These are phyloP conservation scores for Hypoxylon sp. DNA, from an alignment of 2,329 filamentous ascomycete genomes.

Conservation along the genomic window DNA sequence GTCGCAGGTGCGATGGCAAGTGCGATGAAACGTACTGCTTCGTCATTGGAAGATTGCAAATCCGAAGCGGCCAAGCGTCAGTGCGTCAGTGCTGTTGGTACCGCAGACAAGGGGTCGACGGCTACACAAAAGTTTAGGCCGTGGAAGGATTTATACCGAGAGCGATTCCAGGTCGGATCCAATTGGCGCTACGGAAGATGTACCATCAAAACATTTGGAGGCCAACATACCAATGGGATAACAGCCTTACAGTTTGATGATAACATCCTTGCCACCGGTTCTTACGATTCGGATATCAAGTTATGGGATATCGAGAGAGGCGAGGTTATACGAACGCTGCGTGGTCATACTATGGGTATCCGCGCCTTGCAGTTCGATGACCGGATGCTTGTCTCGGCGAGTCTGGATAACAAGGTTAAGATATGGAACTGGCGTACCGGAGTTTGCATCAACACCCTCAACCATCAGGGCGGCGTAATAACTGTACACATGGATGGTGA, in stretches of 20 bases:
- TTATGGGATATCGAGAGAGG: slow-evolving; percentile 95
- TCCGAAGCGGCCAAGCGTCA: slow-evolving; percentile 48
- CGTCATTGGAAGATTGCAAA: slow-evolving; percentile 38
- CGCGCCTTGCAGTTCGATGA: slow-evolving; percentile 93
- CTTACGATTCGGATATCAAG: slow-evolving; percentile 93
- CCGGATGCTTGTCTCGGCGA: slow-evolving; percentile 87
- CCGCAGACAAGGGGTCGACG: slow-evolving; percentile 19
- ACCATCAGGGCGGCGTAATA: slow-evolving; percentile 83
- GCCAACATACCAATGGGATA: slow-evolving; percentile 83
- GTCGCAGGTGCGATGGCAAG: slow-evolving; percentile 34
- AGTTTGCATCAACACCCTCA: slow-evolving; percentile 81
- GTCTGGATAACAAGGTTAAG: slow-evolving; percentile 85
- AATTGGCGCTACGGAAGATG: slow-evolving; percentile 98
- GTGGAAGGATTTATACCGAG: slow-evolving; percentile 98
- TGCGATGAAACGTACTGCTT: slow-evolving; percentile 48
- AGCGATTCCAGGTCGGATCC: slow-evolving; percentile 92
- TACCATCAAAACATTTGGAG: slow-evolving; percentile 82
- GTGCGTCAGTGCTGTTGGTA: slow-evolving; percentile 42
- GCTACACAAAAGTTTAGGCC: slow-evolving; percentile 64
- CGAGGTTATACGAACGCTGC: slow-evolving; percentile 83
- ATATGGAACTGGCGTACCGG: slow-evolving; percentile 98
- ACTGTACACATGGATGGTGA: slow-evolving; percentile 87
- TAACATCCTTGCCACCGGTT: slow-evolving; percentile 89
- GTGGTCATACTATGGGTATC: slow-evolving; percentile 83
- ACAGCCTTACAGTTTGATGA: slow-evolving; percentile 78